phyloP scores from a whole-genome alignment of 73 alveolate species.

The Diophrys sp. region DNA sequence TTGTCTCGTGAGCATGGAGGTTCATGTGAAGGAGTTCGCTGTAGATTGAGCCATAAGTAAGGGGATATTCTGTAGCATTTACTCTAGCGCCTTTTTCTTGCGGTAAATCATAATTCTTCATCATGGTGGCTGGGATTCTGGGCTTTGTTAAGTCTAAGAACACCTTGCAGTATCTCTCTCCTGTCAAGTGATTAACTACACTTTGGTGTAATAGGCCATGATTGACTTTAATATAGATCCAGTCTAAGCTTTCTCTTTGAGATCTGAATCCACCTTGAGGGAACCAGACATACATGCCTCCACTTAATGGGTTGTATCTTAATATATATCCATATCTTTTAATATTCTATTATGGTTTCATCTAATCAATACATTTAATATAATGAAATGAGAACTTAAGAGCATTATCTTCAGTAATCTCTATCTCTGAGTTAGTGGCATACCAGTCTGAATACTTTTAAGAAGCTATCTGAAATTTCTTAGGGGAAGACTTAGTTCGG shows the following conservation, averaged over 20 bases:
- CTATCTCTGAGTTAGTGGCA: not conserved
- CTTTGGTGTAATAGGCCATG: not conserved
- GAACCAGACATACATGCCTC: not conserved
- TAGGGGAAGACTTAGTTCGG: not conserved
- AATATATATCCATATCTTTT: not conserved
- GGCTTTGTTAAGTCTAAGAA: not conserved
- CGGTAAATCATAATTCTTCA: not conserved
- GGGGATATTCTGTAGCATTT: not conserved
- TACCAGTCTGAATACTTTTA: not conserved
- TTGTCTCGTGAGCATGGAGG: not conserved
- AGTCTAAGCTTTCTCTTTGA: not conserved
- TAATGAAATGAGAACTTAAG: not conserved
- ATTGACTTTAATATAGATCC: not conserved
- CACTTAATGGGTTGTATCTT: not conserved
- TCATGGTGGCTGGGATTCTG: not conserved
- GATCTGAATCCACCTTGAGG: not conserved
- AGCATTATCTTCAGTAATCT: not conserved
- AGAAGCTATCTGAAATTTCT: not conserved
- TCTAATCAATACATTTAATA: not conserved
- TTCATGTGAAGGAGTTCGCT: not conserved
- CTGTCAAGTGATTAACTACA: not conserved
- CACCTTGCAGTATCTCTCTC: not conserved
- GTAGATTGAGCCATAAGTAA: not conserved
- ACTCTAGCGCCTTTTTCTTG: not conserved
- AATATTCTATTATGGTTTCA: not conserved